Evolutionary conservation across 2,329 filamentous ascomycete genomes (phyloP), one percentile per base, ranked within the genome.

Genomic region (Fusarium ramigenum): DNA sequence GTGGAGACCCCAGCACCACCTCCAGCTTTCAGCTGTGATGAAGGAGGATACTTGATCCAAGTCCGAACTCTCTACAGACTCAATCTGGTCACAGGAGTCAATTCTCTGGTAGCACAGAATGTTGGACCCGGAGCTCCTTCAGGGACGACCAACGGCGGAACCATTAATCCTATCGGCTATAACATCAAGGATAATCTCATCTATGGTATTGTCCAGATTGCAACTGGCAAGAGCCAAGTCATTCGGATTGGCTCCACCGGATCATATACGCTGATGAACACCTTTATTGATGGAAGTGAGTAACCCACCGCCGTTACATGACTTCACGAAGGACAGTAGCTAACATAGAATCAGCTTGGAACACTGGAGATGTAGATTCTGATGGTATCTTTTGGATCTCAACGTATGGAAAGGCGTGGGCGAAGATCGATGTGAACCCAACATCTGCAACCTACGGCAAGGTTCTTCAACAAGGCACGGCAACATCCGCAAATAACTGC

Each of bases 21-120:
- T 16, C 65, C 65, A 21, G 12, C 65, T 14, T 68, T 68, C 25
- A 62, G 36, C 4, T 68, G 65, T 44, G 65, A 68, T 12, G 65
- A 62, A 36, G 65, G 65, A 21, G 65, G 65, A 14, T 68, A 68
- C 36, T n/a, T 68, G 63, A 68, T 68, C 10, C 65, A 68, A 32
- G 12, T 43, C 8, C 52, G 50, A 14, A 68, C 63, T 18, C 63
- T 68, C 0, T 68, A 68, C 15, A 30, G 65, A 21, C 30, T 68
- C 3, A 68, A 68, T 4, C 14, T 68, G 1, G 47, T 63, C 5
- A 63, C 54, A 2, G 65, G 65, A 19, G 30, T 54, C 3, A 68
- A 68, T 8, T 7, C n/a, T 5, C 42, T 49, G 4, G 63, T 68
- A 2, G 65, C 46, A 6, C 61, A 32, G 6, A 52, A 46, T 10